Percentiles rank a stretch among this genome's conserved stretches.
phyloP scores from a whole-genome alignment of 805 yeast species.

The Candida anglica region DNA sequence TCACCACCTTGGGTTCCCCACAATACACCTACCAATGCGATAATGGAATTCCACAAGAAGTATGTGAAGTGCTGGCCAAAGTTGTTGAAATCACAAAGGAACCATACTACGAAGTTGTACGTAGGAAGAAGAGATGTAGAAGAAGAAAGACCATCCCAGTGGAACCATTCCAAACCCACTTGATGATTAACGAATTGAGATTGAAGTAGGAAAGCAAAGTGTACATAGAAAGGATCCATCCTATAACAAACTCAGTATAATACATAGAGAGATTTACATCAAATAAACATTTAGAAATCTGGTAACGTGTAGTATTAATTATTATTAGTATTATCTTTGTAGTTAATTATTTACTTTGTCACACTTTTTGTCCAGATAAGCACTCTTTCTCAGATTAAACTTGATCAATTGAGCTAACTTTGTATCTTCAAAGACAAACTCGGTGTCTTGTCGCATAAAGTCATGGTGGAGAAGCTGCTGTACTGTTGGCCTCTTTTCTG shows the following conservation, averaged over 20 bases:
- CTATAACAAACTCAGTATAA: too few species aligned
- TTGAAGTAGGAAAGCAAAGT: slow-evolving; percentile 26
- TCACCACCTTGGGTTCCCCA: slow-evolving; percentile 80
- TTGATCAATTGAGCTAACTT: slow-evolving; percentile 52
- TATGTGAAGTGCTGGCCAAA: slow-evolving; percentile 66
- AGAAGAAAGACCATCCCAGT: slow-evolving; percentile 71
- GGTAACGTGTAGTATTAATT: too few species aligned
- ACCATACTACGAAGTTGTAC: slow-evolving; percentile 54
- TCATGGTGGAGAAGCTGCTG: slow-evolving; percentile 51
- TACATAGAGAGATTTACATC: too few species aligned
- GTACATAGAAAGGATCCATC: slow-evolving; percentile 4
- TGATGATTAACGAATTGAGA: slow-evolving; percentile 70
- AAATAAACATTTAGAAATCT: too few species aligned
- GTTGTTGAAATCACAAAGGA: slow-evolving; percentile 84
- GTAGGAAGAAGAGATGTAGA: slow-evolving; percentile 72
- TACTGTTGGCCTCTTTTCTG: slow-evolving; percentile 89
- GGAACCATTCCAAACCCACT: slow-evolving; percentile 73
- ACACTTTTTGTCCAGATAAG: too few species aligned
- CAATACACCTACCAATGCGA: slow-evolving; percentile 48
- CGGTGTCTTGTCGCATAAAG: slow-evolving; percentile 39
- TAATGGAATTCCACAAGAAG: slow-evolving; percentile 19
- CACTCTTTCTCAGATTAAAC: too few species aligned
- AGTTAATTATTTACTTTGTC: too few species aligned
- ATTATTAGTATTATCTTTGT: too few species aligned
- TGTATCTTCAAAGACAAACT: slow-evolving; percentile 52